Evolutionary conservation across 441 rosid genomes (phyloP).

Genomic region (Adansonia rubrostipa): DNA sequence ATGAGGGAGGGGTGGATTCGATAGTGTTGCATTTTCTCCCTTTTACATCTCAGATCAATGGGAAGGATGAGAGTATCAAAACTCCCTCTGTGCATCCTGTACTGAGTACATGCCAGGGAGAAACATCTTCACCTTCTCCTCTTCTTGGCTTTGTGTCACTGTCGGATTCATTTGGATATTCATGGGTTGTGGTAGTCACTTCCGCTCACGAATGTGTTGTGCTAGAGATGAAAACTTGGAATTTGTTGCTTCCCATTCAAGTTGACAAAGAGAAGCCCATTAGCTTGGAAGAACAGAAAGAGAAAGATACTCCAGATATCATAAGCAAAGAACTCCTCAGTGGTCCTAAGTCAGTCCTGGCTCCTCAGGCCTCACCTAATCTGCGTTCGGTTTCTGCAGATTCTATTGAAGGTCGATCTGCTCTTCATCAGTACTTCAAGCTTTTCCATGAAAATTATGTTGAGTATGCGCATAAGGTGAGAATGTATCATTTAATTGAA

Average conservation of each 20-base stretch:
- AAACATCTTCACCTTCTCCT: conserved; percentile 53
- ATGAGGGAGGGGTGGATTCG: conserved; percentile 87
- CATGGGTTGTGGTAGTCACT: conserved; percentile 81
- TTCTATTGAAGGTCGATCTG: conserved; percentile 90
- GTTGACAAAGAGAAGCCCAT: conserved; percentile 47
- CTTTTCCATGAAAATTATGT: conserved; percentile 94
- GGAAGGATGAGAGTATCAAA: conserved; percentile 72
- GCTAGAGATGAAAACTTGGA: conserved; percentile 85
- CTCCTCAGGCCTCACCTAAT: conserved; percentile 78
- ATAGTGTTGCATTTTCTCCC: conserved; percentile 92
- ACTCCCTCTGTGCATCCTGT: conserved; percentile 89
- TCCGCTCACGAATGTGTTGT: conserved; percentile 75
- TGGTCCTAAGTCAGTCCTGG: conserved; percentile 81
- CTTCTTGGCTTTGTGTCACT: conserved; percentile 69
- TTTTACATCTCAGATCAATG: conserved; percentile 77
- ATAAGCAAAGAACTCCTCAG: conserved; percentile 87
- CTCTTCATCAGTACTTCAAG: conserved; percentile 85
- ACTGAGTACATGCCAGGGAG: conserved; percentile 79
- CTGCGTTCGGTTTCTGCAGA: conserved; percentile 78
- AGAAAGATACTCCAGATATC: conserved; percentile 56
- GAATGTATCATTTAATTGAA: conserved; percentile 22
- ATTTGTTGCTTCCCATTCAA: conserved; percentile 73
- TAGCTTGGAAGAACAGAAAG: conserved; percentile 45
- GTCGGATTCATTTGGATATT: conserved; percentile 86
- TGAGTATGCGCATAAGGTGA: conserved; percentile 97